Evolutionary conservation across 441 rosid species (phyloP).

Genomic region (Mallotus japonicus): DNA sequence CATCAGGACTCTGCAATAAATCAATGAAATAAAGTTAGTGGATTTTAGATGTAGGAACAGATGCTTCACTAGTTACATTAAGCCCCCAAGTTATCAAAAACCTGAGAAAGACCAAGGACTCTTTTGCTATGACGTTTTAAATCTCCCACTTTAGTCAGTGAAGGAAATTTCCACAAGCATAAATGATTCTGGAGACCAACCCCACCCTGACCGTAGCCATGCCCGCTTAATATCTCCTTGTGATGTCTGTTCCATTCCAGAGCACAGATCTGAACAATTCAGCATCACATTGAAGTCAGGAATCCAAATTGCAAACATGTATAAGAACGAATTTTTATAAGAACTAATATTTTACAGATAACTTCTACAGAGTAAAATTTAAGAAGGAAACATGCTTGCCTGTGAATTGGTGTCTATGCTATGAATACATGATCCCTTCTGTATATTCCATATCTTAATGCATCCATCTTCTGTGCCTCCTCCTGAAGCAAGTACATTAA

Average conservation of each 20-base stretch:
- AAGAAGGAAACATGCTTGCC: slow-evolving; percentile 30
- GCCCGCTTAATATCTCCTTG: slow-evolving; percentile 57
- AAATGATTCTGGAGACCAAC: slow-evolving; percentile 30
- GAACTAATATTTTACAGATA: too few species aligned
- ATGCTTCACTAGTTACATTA: neutral
- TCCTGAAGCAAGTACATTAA: slow-evolving; percentile 60
- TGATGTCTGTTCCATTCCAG: slow-evolving; percentile 64
- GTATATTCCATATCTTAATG: slow-evolving; percentile 50
- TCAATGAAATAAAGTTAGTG: neutral
- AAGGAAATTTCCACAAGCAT: slow-evolving; percentile 55
- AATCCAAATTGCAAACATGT: neutral
- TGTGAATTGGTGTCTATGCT: slow-evolving; percentile 46
- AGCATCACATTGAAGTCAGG: slow-evolving; percentile 3
- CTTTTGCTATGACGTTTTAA: slow-evolving; percentile 34
- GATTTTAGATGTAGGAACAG: neutral
- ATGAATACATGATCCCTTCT: slow-evolving; percentile 35
- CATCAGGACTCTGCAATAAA: slow-evolving; percentile 47
- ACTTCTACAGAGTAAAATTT: neutral
- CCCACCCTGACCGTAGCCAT: slow-evolving; percentile 37
- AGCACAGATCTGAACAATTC: slow-evolving; percentile 42
- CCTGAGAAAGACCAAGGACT: slow-evolving; percentile 47
- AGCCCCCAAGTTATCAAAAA: slow-evolving; percentile 14
- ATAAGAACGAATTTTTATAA: neutral
- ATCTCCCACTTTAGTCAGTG: slow-evolving; percentile 42
- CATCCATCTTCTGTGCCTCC: slow-evolving; percentile 54